Base-by-base conservation (phyloP, 345 rosid genomes). In the Ceriops zippeliana region DNA sequence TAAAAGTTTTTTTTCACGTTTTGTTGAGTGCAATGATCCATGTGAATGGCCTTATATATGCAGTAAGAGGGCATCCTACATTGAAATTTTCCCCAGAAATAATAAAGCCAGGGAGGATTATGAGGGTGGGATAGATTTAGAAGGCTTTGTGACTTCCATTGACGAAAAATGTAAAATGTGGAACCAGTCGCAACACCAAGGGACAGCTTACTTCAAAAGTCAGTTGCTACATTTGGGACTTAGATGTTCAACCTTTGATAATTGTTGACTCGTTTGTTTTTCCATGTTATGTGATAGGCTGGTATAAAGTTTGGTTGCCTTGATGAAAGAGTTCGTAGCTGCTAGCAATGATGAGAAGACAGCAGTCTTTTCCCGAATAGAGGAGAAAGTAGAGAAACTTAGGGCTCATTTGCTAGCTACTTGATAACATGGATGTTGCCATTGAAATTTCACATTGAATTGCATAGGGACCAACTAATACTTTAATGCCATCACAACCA, bases 71-170 rank as follows among this genome's bases (percentile, higher is more conserved):
- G 59, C 90, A 30, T 84, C 99, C 99, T 65, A 91, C 97, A 31
- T 61, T 95, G 73, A 95, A 69, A 89, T 90, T 79, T 95, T 95
- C 71, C 98, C 99, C 10, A 89, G 83, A 75, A 79, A 85, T 80
- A 92, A 91, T 84, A 91, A 90, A 86, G 98, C 82, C 34, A 98
- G 99, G 61, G 93, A 90, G 75, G 97, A 91, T 16, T 95, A 92
- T 61, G 96, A 85, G 6, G 98, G 93, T 19, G 97, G 96, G 52
- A 84, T 97, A 80, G 98, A 90, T 75, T 67, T 95, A 52, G 98
- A 87, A 37, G 97, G 89, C 80, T 92, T 95, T 70, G 98, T 92
- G 21, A 78, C 51, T 78, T 92, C 90, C 82, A 86, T 95, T 69
- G 92, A 95, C 61, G 97, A 87, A 65, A 95, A 85, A 73, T 70